Base-by-base conservation (phyloP, 495 filamentous ascomycete species). In the Podospora bellae-mahoneyi region DNA sequence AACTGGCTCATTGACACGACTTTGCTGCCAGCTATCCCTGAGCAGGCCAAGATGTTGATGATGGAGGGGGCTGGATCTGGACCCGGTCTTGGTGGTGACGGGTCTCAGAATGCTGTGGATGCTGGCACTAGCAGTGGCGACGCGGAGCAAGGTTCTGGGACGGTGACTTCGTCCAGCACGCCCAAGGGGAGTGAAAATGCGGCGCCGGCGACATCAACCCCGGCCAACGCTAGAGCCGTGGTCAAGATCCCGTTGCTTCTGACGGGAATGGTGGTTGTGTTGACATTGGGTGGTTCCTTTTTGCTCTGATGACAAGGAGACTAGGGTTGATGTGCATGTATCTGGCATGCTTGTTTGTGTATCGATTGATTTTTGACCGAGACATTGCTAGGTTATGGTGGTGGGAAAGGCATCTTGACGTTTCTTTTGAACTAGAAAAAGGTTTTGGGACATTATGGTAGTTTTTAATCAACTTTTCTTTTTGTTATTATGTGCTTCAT, bases 21-120 rank as follows among this genome's bases (percentile, higher is more conserved):
- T 66, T 74, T 79, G 28, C 88, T 98, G 13, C 94, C 94, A 2
- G 86, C 87, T 55, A 90, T 97, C 23, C 94, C 94, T 4, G 74
- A 78, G 0, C 84, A 79, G 20, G 92, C 91, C 26, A 70, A 76
- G 62, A 78, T 74, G 80, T 91, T 85, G 80, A 87, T 96, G 84
- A 87, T 77, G 59, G 75, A 86, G 5, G 92, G 92, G 73, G 92
- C 92, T 63, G 92, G 93, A 61, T 81, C 78, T 26, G 91, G 89
- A 2, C 83, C 84, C 0, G 93, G 93, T 67, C 89, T 97, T 60
- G 77, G 76, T 5, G 93, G 93, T 13, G 67, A 79, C 39, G 92
- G 93, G 53, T 92, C 89, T 65, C 91, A 93, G 82, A 85, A 88
- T 65, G 84, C 88, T 3, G 90, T 87, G 60, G 78, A 77, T 44